Base-by-base conservation (phyloP, 2,329 filamentous ascomycete genomes). In the Orbilia blumenaviensis region DNA sequence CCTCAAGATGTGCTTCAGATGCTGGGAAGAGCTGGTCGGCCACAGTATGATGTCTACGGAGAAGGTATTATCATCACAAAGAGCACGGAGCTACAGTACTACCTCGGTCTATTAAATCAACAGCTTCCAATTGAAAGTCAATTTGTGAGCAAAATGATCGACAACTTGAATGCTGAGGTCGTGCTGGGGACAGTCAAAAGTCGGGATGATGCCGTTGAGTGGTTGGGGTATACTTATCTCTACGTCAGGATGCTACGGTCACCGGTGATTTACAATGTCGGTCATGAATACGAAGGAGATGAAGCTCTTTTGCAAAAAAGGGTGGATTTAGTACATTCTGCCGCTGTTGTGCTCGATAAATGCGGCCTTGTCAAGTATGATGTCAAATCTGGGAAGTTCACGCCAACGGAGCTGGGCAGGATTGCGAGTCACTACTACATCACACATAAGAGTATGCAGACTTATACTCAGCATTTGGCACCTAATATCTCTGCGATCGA, bases 391-490 rank as follows among this genome's bases (percentile, higher is more conserved):
- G 95, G 96, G 25, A 92, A 90, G 80, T 84, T 99, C 32, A 93
- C 96, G 83, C 89, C 92, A 2, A 99, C 95, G 0, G 95, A 99
- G 82, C 89, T 99, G 66, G 95, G 96, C 62, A 90, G 95, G 44
- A 96, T 99, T 79, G 92, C 96, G 4, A 98, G 94, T 12, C 95
- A 99, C 83, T 99, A 99, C 85, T 99, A 99, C 85, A 97, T 99
- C 81, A 95, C 93, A 0, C 90, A 97, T 83, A 92, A 89, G 79
- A 98, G 94, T 12, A 99, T 99, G 95, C 88, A 94, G 79, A 97
- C 92, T 0, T 99, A 99, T 85, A 97, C 97, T 82, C 92, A 92
- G 81, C 91, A 98, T 79, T 92, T 99, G 54, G 94, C 97, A 82
- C 93, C 94, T 12, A 93, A 91, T 9, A 95, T 97, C 80, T 93